Conservation (phyloP, 208 protist genomes). For the Trypanosoma cruzi region DNA sequence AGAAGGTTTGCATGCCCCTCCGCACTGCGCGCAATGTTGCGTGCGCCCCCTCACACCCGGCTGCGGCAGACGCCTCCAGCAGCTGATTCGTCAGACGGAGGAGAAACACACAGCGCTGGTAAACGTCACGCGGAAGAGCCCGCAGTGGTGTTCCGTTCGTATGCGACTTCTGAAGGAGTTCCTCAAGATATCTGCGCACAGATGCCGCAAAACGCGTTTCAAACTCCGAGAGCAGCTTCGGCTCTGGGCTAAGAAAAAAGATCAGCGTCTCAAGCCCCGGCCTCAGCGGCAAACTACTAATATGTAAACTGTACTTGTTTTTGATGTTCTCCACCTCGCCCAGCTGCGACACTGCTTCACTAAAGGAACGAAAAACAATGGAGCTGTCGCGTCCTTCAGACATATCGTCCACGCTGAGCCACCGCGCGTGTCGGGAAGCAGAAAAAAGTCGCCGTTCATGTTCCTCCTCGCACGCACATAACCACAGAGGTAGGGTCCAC, state of each 20-base stretch:
- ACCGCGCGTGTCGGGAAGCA: neutral
- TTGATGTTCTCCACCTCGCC: neutral
- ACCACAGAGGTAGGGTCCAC: constrained; percentile 69
- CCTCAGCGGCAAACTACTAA: neutral
- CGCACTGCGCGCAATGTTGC: constrained; percentile 39
- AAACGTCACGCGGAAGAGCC: constrained; percentile 25
- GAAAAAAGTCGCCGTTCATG: neutral
- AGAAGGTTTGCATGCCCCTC: constrained; percentile 59
- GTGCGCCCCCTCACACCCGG: constrained; percentile 14
- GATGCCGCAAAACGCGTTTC: constrained; percentile 12
- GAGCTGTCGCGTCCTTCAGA: neutral
- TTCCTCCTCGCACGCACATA: constrained; percentile 57
- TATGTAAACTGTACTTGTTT: neutral
- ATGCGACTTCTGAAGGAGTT: neutral
- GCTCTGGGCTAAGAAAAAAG: constrained; percentile 22
- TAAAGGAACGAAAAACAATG: constrained; percentile 13
- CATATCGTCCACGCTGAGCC: neutral
- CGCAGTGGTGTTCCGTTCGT: neutral
- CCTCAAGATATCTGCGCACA: constrained; percentile 15
- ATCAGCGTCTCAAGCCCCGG: constrained; percentile 24
- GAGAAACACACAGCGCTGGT: constrained; percentile 30
- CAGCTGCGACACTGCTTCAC: constrained; percentile 21
- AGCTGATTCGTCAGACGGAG: constrained; percentile 23
- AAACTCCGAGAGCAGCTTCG: constrained; percentile 6
- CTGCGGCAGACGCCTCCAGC: constrained; percentile 9